Evolutionary conservation across 2,329 filamentous ascomycete genomes (phyloP).

Genomic region (Ilyonectria sp.): DNA sequence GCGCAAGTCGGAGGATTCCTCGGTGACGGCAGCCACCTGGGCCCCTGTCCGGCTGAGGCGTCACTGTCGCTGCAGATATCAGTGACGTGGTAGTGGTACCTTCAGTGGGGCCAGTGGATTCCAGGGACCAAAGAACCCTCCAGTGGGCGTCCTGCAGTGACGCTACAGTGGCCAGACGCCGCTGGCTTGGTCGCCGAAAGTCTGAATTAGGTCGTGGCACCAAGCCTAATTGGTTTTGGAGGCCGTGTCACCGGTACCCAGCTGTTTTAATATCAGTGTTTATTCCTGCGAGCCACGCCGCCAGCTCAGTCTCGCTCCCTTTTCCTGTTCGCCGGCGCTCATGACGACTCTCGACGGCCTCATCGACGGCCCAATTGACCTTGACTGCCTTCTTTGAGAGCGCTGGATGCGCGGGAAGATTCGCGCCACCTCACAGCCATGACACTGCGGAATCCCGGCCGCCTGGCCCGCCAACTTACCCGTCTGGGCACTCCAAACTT

Average conservation of each 20-base stretch:
- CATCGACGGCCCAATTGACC: constrained; percentile 30
- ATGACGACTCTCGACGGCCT: constrained; percentile 32
- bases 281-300: not conserved
- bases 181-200: constrained; percentile 40
- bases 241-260: constrained; percentile 11
- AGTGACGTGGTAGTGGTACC: constrained; percentile 22
- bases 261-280: constrained; percentile 13
- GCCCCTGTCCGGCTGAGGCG: constrained; percentile 37
- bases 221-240: constrained; percentile 39
- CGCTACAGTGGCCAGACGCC: constrained; percentile 23
- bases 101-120: constrained; percentile 21
- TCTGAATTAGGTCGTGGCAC: constrained; percentile 39
- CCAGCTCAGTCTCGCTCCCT: constrained; percentile 32
- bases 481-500: constrained; percentile 36
- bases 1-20: not conserved
- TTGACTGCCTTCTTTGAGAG: not conserved
- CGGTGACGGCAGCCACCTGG: not conserved
- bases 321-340: constrained; percentile 33
- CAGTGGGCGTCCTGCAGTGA: constrained; percentile 30
- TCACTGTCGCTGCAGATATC: not conserved
- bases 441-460: constrained; percentile 46
- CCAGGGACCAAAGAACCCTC: constrained; percentile 12
- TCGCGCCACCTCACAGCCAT: constrained; percentile 34
- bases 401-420: constrained; percentile 16
- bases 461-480: constrained; percentile 47